Percentiles rank a stretch among this genome's conserved stretches.
These are phyloP conservation scores for Coemansia sp. DNA, from an alignment of 192 early-diverging fungal genomes.

Conservation along the genomic window DNA sequence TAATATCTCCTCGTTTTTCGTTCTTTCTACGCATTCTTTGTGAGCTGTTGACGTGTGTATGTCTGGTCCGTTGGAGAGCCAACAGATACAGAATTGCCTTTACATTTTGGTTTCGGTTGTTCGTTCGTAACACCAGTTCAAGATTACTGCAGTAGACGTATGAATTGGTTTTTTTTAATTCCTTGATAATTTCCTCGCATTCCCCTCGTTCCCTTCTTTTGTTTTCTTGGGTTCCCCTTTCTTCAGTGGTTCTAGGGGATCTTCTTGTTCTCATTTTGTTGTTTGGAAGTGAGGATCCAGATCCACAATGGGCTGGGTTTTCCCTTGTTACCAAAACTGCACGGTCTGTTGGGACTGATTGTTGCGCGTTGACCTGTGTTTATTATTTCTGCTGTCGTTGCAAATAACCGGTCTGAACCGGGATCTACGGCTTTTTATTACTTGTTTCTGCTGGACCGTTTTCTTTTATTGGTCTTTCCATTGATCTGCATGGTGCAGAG, in stretches of 20 bases:
- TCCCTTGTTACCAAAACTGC: no score
- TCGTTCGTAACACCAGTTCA: not conserved
- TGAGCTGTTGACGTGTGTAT: not conserved
- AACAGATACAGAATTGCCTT: not conserved
- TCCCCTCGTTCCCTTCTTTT: not conserved
- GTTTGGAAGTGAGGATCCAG: not conserved
- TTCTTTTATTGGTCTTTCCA: no score
- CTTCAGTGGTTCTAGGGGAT: not conserved
- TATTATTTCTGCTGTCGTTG: not conserved
- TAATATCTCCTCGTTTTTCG: not conserved
- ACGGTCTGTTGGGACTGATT: no score
- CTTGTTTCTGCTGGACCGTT: no score
- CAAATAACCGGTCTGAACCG: slow-evolving; percentile 6
- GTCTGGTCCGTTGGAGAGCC: not conserved
- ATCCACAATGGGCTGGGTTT: no score
- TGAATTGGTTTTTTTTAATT: not conserved
- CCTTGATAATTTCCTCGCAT: not conserved
- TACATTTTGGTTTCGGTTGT: not conserved
- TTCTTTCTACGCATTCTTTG: not conserved
- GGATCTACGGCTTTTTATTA: not conserved
- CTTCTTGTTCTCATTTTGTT: not conserved
- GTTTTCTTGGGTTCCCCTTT: not conserved
- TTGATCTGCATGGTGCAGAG: no score
- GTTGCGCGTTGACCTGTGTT: not conserved
- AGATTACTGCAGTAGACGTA: not conserved